A percentile compares a stretch with the other conserved stretches of the same genome.
Conservation (phyloP, 2,329 filamentous ascomycete species). For the Truncatella angustata region DNA sequence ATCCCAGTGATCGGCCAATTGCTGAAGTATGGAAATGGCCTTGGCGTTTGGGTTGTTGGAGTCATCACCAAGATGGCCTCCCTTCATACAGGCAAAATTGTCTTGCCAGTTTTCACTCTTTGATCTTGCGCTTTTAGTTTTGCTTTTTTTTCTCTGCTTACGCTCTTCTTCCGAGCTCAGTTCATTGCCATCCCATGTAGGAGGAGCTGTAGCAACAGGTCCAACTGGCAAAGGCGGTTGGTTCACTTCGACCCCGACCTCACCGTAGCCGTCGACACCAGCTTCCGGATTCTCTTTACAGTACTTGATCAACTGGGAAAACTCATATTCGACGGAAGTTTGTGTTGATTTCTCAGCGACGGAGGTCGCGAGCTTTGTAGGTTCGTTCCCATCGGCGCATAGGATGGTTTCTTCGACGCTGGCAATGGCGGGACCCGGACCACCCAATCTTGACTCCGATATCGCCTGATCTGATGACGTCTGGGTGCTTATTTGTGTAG, state of each 20-base stretch:
- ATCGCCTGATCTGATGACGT: constrained; percentile 1
- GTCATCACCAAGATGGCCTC: constrained; percentile 41
- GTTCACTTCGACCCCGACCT: constrained; percentile 29
- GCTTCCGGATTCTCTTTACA: constrained; percentile 58
- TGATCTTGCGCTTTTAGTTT: constrained; percentile 17
- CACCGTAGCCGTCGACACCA: constrained; percentile 48
- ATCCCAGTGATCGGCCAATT: constrained; percentile 77
- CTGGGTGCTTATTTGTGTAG: constrained; percentile 17
- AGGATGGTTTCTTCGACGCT: neutral
- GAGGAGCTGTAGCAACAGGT: neutral
- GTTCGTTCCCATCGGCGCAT: neutral
- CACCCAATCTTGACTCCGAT: neutral
- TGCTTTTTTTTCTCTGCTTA: constrained; percentile 19
- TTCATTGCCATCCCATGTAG: neutral
- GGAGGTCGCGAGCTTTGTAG: neutral
- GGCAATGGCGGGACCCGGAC: neutral
- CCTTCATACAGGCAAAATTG: constrained; percentile 53
- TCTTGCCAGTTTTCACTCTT: constrained; percentile 37
- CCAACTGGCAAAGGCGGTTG: neutral
- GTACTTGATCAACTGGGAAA: constrained; percentile 64
- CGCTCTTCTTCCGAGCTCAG: constrained; percentile 14
- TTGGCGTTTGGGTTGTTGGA: constrained; percentile 66
- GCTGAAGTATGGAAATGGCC: constrained; percentile 74
- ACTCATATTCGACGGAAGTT: constrained; percentile 43
- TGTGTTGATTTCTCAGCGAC: too few relatives aligned